These are phyloP conservation scores for Diplodia corticola DNA, from an alignment of 2,329 filamentous ascomycete genomes.

Conservation along the genomic window DNA sequence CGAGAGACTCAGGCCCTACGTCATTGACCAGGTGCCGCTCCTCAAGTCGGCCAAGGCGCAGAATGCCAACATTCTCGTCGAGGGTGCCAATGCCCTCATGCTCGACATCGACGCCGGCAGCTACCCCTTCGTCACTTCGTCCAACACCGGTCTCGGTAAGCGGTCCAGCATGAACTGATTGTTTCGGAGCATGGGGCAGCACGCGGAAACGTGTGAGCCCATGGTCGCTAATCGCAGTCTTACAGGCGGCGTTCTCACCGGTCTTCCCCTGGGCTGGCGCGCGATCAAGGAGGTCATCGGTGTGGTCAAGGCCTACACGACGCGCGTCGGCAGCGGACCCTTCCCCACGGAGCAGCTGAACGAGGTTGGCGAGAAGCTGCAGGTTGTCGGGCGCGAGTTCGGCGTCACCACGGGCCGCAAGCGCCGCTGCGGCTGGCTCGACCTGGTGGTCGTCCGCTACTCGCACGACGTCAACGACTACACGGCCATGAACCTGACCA, in stretches of 20 bases:
- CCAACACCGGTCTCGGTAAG: constrained; percentile 40
- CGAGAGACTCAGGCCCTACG: constrained; percentile 58
- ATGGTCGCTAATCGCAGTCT: constrained; percentile 44
- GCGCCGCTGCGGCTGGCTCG: constrained; percentile 65
- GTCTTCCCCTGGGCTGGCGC: constrained; percentile 61
- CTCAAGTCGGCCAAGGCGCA: constrained; percentile 62
- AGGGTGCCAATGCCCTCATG: constrained; percentile 70
- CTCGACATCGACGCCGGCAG: constrained; percentile 61
- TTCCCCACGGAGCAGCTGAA: constrained; percentile 68
- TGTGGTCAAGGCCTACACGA: constrained; percentile 69
- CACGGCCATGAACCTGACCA: constrained; percentile 63
- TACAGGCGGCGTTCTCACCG: constrained; percentile 63
- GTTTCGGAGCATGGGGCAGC: background rate
- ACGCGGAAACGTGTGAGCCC: background rate
- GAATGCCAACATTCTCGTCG: constrained; percentile 63
- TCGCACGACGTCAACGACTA: constrained; percentile 67
- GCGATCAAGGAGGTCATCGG: constrained; percentile 64
- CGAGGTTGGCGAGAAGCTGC: constrained; percentile 57
- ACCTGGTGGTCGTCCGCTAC: constrained; percentile 70
- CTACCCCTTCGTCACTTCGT: constrained; percentile 63
- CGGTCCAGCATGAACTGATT: background rate
- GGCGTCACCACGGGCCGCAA: constrained; percentile 60
- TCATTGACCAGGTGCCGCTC: constrained; percentile 67
- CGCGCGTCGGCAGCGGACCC: constrained; percentile 61
- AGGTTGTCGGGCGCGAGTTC: constrained; percentile 57